phyloP scores from a whole-genome alignment of 129 eudicot species.

The Tagetes patula region DNA sequence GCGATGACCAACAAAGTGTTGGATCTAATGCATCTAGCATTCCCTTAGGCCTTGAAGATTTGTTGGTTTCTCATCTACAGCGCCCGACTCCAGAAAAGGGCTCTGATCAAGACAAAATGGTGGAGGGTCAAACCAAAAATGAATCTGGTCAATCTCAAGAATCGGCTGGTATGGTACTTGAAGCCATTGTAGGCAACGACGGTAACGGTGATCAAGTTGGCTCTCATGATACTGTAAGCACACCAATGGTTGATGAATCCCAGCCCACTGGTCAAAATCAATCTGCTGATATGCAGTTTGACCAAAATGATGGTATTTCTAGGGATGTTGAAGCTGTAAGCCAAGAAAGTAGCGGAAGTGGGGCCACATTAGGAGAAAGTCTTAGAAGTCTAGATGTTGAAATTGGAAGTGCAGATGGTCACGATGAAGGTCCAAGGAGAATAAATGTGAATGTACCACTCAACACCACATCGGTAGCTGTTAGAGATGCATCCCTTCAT shows the following conservation, averaged over 20 bases:
- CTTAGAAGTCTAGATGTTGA: conserved; percentile 96
- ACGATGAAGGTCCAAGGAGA: conserved; percentile 92
- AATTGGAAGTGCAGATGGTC: conserved; percentile 99
- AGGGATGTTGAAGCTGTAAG: conserved; percentile 98
- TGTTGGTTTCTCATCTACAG: conserved; percentile 72
- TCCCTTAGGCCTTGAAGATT: conserved; percentile 90
- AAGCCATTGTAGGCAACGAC: conserved; percentile 41
- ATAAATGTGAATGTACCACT: conserved; percentile 45
- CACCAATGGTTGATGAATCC: conserved; percentile 40
- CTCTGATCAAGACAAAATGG: conserved; percentile 45
- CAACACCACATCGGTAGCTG: conserved; percentile 42
- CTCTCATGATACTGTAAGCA: conserved; percentile 38
- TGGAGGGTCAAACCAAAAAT: conserved; percentile 47
- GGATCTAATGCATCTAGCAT: conserved; percentile 73
- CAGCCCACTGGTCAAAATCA: conserved; percentile 46
- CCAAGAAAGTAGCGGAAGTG: conserved; percentile 96
- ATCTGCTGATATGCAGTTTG: conserved; percentile 83
- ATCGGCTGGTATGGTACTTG: conserved; percentile 49
- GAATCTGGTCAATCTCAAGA: conserved; percentile 50
- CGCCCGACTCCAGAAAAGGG: conserved; percentile 60
- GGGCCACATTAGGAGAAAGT: conserved; percentile 95
- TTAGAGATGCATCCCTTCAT: conserved; percentile 68
- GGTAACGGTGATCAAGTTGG: conserved; percentile 35
- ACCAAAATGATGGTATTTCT: conserved; percentile 60
- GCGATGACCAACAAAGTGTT: conserved; percentile 68